These are phyloP conservation scores for Myxozyma kluyveri DNA, from an alignment of 805 yeast species.

Conservation along the genomic window DNA sequence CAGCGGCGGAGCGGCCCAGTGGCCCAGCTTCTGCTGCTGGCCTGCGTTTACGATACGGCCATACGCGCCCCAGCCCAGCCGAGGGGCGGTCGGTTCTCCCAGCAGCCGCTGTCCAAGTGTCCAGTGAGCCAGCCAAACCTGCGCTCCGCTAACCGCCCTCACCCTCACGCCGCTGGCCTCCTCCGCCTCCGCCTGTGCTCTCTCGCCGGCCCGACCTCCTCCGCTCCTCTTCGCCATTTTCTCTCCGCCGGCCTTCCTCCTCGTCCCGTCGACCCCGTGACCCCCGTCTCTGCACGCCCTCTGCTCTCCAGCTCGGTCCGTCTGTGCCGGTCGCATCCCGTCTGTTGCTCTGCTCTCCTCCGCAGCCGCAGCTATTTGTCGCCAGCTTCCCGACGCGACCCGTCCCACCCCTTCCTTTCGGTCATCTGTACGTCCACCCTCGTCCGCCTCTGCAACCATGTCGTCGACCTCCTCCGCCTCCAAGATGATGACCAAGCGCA, in stretches of 20 bases:
- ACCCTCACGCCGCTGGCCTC: not conserved
- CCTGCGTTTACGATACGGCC: no score
- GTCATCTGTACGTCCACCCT: no score
- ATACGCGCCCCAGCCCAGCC: no score
- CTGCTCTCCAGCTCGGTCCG: not conserved
- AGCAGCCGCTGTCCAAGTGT: no score
- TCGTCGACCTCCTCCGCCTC: not conserved
- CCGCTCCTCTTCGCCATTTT: not conserved
- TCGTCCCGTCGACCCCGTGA: not conserved
- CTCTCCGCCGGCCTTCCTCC: not conserved
- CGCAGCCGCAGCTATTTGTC: no score
- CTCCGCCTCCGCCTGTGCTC: not conserved
- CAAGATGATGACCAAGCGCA: constrained; percentile 25
- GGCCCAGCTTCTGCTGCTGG: no score
- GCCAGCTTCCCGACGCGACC: no score
- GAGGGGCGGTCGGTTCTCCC: no score
- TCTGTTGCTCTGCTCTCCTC: not conserved
- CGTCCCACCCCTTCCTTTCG: no score
- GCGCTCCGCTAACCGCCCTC: no score
- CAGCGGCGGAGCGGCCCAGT: no score
- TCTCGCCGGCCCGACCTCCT: not conserved
- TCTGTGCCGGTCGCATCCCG: not conserved
- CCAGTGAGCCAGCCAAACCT: no score
- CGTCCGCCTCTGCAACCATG: not conserved
- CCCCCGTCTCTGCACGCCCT: not conserved